phyloP scores from a whole-genome alignment of 225 moss, liverwort and hornwort genomes.

The Polytrichum commune region DNA sequence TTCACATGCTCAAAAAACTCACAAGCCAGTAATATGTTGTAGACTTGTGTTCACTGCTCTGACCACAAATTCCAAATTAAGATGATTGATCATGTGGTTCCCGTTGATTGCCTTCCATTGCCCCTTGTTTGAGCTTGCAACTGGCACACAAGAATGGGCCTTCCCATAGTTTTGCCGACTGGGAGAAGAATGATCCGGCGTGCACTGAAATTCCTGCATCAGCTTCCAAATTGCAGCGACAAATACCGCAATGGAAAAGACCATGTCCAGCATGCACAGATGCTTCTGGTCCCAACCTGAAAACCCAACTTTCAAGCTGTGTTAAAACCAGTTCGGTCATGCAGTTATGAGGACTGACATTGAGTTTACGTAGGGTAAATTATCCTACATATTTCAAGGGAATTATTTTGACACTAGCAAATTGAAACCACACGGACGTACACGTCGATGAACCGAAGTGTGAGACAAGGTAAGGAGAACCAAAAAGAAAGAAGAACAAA shows the following conservation, averaged over 20 bases:
- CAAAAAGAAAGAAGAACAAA: no score
- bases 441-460: no score
- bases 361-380: no score
- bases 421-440: no score
- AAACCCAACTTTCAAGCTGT: not conserved
- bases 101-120: slow-evolving; percentile 2
- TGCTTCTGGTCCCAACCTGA: slow-evolving; percentile 44
- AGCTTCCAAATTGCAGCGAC: slow-evolving; percentile 17
- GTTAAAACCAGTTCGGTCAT: no score
- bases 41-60: not conserved
- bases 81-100: not conserved
- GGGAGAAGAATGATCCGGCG: slow-evolving; percentile 25
- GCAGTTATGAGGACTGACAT: no score
- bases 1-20: no score
- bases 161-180: slow-evolving; percentile 5
- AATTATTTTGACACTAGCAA: no score
- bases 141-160: slow-evolving; percentile 8
- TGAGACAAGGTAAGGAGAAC: no score
- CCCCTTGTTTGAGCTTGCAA: slow-evolving; percentile 6
- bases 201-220: slow-evolving; percentile 11
- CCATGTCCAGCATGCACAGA: slow-evolving; percentile 10
- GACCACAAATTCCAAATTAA: not conserved
- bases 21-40: no score
- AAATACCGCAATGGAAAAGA: slow-evolving; percentile 26
- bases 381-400: no score